Base-by-base conservation (phyloP, 768 basidiomycete genomes). In the Neoboletus magnificus region DNA sequence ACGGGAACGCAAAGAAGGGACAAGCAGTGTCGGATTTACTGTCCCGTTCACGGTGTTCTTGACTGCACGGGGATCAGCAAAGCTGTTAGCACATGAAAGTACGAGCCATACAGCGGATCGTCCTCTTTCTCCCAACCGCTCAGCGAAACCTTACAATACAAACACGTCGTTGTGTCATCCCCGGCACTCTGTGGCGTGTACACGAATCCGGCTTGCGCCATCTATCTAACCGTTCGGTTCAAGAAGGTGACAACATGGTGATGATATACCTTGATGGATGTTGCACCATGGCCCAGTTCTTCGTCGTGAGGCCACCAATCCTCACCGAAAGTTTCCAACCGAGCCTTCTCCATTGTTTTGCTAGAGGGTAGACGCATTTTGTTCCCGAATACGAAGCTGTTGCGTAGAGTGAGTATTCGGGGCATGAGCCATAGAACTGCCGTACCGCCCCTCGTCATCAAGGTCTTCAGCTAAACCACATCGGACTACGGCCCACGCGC, bases 121-220 rank as follows among this genome's bases (percentile, higher is more conserved):
- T 98, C 95, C 15, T 82, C 83, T 29, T 79, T 74, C 41, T 93
- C 91, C 95, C 95, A 98, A 1, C 90, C 92, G 52, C 85, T 85
- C 3, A 96, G 81, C 2, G 84, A 79, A 33, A 87, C 76, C 42
- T 85, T 77, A 67, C 95, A 98, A 65, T 93, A 93, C 5, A 93
- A 75, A 71, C 95, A 98, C 1, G 85, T 85, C 0, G 84, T 92
- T 1, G 85, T 82, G 69, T 98, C 95, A 61, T 91, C 87, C 4
- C 80, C 86, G 2, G 75, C 63, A 13, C 76, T 71, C 53, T 85
- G 81, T 2, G 93, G 90, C 1, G 85, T 86, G 67, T 80, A 91
- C 0, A 91, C 80, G 66, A 96, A 97, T 9, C 95, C 95, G 3
- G 93, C 93, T 61, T 82, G 83, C 0, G 94, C 89, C 82, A 98